Base-by-base conservation (phyloP, 2,329 filamentous ascomycete genomes). In the Sporothrix mexicana region DNA sequence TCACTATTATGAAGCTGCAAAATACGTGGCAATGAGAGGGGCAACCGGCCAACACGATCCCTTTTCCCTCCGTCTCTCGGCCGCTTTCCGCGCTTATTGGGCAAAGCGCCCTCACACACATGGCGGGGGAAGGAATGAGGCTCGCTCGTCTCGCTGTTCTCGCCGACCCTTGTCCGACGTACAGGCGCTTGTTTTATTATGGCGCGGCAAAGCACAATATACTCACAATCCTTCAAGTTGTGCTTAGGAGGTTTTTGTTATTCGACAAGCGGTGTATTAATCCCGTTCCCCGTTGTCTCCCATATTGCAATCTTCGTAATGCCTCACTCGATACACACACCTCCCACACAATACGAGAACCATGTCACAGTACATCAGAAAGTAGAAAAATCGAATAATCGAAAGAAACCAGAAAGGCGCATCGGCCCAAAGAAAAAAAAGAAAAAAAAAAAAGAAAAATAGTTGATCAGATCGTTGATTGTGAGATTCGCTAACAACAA, bases 61-160 rank as follows among this genome's bases (percentile, higher is more conserved):
- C 51, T 2, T 53, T 23, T n/a, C 17, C 55, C 30, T 10, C 3
- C 3, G 30, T 57, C 20, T 30, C 53, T 15, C 53, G 53, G 53
- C 57, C 25, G 57, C 57, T 61, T n/a, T 61, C 30, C 30, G 57
- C 30, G 57, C 57, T 41, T 61, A 61, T n/a, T n/a, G 15, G 17
- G 23, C 3, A 41, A 36, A 12, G 6, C 36, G 25, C 15, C 6
- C 55, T 36, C 55, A 25, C 49, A 51, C 13, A 51, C 13, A 51
- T 5, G 49, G 49, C 12, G 49, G 49, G 45, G 45, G 10, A 47
- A 47, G 23, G 6, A 57, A 57, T 9, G 25, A 55, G 53, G 53
- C 53, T 61, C 15, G 25, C 25, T 61, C 25, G 25, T 61, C 55
- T 41, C 55, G 53, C 53, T 55, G 55, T 30, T 36, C 55, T 61